Evolutionary conservation across 2,329 filamentous ascomycete genomes (phyloP), one percentile per base, ranked within the genome.

Genomic region (Sordariomycetes sp.): DNA sequence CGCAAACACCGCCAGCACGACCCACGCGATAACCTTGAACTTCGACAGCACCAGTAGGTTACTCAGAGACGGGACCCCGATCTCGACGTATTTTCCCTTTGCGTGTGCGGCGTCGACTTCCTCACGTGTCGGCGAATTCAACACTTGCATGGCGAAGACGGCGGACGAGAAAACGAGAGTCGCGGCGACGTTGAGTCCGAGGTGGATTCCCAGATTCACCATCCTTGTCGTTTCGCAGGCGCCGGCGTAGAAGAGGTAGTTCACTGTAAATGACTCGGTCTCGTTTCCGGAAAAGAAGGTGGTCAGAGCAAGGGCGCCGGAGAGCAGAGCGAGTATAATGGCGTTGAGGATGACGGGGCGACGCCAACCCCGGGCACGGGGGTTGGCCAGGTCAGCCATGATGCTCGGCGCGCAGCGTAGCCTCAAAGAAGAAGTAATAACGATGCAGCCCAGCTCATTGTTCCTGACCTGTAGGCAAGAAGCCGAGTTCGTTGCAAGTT

Each of bases 61-160:
- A 3, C 62, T 58, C 0, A 67, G 51, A 0, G 60, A 64, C 2
- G 63, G 64, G 2, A 67, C 61, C 0, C 65, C 65, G 40, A 66
- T 63, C 32, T 67, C 65, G 1, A 66, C 46, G 62, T 63, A 64
- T 1, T 55, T 55, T 0, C 59, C 56, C 0, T 55, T 34, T 0
- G 32, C 55, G 65, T 83, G 80, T 0, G 77, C 77, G 16, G 61
- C 62, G 54, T 82, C 74, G 12, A 82, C 65, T 48, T 82, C 77
- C 10, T 64, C 59, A 25, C 80, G 67, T 1, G 75, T 80, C 0
- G 80, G 79, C 0, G 78, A 72, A 14, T 67, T 72, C 14, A 83
- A 65, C 22, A 74, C 69, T 60, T 82, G 79, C 75, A 80, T 80
- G 58, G 71, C 74, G 60, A 77, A 79, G 62, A 79, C 79, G 46